These are phyloP conservation scores for Coprinopsis sp. DNA, from an alignment of 768 basidiomycete genomes.

Conservation along the genomic window DNA sequence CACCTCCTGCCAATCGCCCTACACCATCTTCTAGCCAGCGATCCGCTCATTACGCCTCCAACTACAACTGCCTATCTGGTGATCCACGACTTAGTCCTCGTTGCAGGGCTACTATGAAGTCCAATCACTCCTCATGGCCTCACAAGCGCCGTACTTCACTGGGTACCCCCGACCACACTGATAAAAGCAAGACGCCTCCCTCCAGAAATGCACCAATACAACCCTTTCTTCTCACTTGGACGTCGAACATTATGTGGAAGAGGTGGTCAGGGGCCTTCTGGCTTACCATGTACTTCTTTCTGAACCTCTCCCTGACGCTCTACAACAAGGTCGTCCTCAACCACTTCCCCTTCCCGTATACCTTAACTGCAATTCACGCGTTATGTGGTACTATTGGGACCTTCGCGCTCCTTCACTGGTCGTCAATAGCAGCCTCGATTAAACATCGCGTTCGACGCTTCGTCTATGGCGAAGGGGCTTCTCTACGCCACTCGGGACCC, in stretches of 20 bases:
- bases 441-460: neutral
- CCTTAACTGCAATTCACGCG: slow-evolving; percentile 88
- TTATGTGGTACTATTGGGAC: slow-evolving; percentile 85
- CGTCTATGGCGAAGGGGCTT: neutral
- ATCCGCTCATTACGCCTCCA: too few species aligned
- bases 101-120: neutral
- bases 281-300: slow-evolving; percentile 79
- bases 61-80: neutral
- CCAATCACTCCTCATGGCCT: slow-evolving; percentile 1
- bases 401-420: slow-evolving; percentile 46
- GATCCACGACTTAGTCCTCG: neutral
- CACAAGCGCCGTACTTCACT: neutral
- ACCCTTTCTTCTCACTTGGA: neutral
- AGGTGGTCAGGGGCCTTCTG: slow-evolving; percentile 33
- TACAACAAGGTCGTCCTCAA: slow-evolving; percentile 94
- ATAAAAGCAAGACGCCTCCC: neutral
- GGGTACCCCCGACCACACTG: neutral
- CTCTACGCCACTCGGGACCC: neutral
- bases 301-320: slow-evolving; percentile 89
- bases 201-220: neutral
- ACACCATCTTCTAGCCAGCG: too few species aligned
- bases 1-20: too few species aligned
- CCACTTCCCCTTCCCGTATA: slow-evolving; percentile 93
- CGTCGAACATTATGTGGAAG: neutral
- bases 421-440: neutral